Evolutionary conservation across 192 early-diverging fungal genomes (phyloP), one percentile per base, ranked within the genome.

Genomic region (Podila minutissima): DNA sequence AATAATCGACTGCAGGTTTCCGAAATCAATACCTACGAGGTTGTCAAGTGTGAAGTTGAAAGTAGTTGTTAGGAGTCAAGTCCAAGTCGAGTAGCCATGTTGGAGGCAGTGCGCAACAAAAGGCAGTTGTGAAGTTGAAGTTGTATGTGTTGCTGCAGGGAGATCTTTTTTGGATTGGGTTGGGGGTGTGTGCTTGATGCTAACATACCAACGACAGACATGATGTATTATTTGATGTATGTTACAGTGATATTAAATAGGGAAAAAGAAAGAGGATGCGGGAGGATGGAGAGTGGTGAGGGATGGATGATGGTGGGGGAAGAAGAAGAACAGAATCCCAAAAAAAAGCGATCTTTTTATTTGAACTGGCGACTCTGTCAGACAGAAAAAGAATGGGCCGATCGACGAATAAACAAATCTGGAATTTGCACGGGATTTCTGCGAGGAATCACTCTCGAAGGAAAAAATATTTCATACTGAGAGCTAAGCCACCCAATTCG

Each of bases 1-100:
- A 70, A 99, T 95, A 71, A 97, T 91, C 76, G 96, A 94, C 84
- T 97, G 94, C 72, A 99, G 88, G 84, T 94, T 98, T 75, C 97
- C 97, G 82, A 99, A 91, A 88, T 99, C 97, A 85, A 99, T 93
- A 81, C 97, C 97, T 84, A 95, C 37, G 11, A 19, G 28, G 12
- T 32, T 49, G 22, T 29, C 24, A 49, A 28, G 53, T 51, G 17
- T 22, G n/a, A 49, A 26, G 31, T 26, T 31, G 28, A 28, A 38
- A 10, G n/a, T 24, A 13, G n/a, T 38, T 32, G n/a, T 59, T n/a
- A 55, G n/a, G 53, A 24, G n/a, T 6, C 24, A 26, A 55, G n/a
- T 31, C 51, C 19, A 28, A 38, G n/a, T 69, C 26, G 58, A 26
- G 58, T 37, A 64, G 63, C 63, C 19, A 31, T 37, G 20, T 35